Evolutionary conservation across 2,329 filamentous ascomycete species (phyloP), one percentile per base, ranked within the genome.

Genomic region (Cytospora piceicola): DNA sequence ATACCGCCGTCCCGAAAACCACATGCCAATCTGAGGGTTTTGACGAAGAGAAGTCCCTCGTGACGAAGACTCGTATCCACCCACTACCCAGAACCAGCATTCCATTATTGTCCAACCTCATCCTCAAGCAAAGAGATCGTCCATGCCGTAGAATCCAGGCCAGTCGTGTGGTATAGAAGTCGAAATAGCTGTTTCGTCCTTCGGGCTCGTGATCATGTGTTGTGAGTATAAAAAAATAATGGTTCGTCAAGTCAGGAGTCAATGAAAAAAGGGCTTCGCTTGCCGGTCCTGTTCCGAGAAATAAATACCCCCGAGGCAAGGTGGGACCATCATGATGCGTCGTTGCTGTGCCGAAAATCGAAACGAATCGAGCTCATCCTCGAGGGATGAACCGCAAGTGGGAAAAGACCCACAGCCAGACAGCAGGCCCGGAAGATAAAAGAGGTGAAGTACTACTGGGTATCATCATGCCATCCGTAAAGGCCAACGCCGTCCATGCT

Each of bases 371-470:
- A 34, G 32, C 32, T 34, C 32, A 14, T 34, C 32, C 6, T 42
- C 39, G 39, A 42, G 39, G 15, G 17, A 1, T 20, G 4, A 42
- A 42, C 17, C 15, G 39, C 17, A 42, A 42, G 39, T 15, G 15
- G 39, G 5, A 42, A 42, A 17, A 42, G 3, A 4, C 8, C 15
- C 39, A 15, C 39, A 42, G 15, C 39, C 39, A 42, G 39, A 14
- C 15, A 42, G 4, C 6, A 46, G 20, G 24, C 2, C n/a, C 9
- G n/a, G 12, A 14, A 14, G 9, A 49, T 4, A 24, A 49, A 22
- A 14, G 22, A 12, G 46, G 11, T 22, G 20, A 22, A 46, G 20
- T n/a, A 46, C 30, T 53, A 65, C 67, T 53, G 58, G 63, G 55
- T 64, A 59, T 64, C 62, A 58, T 58, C 14, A 8, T 49, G n/a